phyloP scores from a whole-genome alignment of 2,329 filamentous ascomycete species.

The Pseudocercospora macadamiae region DNA sequence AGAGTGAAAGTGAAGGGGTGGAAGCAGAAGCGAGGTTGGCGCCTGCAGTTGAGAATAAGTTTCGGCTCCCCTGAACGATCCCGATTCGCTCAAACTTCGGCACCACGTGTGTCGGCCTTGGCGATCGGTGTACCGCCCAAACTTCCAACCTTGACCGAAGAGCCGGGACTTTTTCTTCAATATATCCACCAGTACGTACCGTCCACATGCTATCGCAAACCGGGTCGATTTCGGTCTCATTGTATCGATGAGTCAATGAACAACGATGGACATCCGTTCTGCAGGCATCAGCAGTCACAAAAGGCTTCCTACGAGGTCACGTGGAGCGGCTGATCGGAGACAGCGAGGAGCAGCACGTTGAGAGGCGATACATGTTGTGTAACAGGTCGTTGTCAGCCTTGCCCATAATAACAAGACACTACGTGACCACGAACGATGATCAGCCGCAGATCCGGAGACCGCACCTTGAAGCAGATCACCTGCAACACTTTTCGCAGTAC shows the following conservation, averaged over 20 bases:
- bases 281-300: no score
- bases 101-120: conserved; percentile 1
- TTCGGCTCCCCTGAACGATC: background rate
- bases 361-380: background rate
- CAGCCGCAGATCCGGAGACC: background rate
- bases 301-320: no score
- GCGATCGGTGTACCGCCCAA: background rate
- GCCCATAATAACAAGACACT: background rate
- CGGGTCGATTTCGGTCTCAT: background rate
- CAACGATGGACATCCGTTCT: no score
- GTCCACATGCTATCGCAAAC: background rate
- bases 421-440: background rate
- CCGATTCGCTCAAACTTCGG: conserved; percentile 1
- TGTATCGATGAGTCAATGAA: no score
- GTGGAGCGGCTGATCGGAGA: no score
- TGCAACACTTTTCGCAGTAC: background rate
- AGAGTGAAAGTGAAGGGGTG: background rate
- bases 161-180: background rate
- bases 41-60: background rate
- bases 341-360: no score
- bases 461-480: background rate
- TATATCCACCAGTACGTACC: no score
- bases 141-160: background rate
- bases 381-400: background rate
- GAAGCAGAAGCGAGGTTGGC: background rate